Base-by-base conservation (phyloP, 1,284 basidiomycete genomes). In the Naganishia cerealis region DNA sequence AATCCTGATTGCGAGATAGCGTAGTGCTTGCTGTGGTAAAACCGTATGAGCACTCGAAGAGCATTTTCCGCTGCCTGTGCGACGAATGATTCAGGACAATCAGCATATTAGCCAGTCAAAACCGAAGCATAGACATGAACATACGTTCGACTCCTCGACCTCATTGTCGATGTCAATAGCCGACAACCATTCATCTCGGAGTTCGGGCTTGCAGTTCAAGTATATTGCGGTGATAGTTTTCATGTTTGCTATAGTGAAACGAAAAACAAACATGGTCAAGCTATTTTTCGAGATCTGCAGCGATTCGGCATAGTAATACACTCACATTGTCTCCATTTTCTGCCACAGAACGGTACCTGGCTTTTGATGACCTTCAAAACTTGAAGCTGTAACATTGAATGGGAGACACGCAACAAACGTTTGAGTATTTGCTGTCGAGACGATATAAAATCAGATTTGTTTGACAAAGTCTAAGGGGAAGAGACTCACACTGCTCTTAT, bases 201-300 rank as follows among this genome's bases (percentile, higher is more conserved):
- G 84, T 76, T 97, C 94, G 12, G 96, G 95, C 65, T 95, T 85
- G 78, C 94, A 98, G 76, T 97, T 96, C 69, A 99, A 84, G 79
- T 99, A 99, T 72, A 99, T 98, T 38, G 92, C 89, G 4, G 96
- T 99, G 76, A 99, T 99, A 70, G 98, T 91, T 81, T 98, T 96
- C 96, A 99, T 99, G 78, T 99, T 99, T 29, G 91, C 92, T 95
- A 75, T 33, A 6, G 29, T 33, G 29, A 33, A 33, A 6, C 10
- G 13, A 24, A 16, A 16, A 39, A 8, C 54, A 53, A 50, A 29
- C 39, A 40, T 24, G 4, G 16, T 38, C 3, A 53, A n/a, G 21
- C 6, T 13, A 4, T 16, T 18, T 21, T 4, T 50, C 8, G 36
- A 36, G 5, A 2, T 40, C 29, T 3, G 24, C 6, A 24, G 13